phyloP scores from a whole-genome alignment of 805 yeast species.

The Metschnikowia anglica region DNA sequence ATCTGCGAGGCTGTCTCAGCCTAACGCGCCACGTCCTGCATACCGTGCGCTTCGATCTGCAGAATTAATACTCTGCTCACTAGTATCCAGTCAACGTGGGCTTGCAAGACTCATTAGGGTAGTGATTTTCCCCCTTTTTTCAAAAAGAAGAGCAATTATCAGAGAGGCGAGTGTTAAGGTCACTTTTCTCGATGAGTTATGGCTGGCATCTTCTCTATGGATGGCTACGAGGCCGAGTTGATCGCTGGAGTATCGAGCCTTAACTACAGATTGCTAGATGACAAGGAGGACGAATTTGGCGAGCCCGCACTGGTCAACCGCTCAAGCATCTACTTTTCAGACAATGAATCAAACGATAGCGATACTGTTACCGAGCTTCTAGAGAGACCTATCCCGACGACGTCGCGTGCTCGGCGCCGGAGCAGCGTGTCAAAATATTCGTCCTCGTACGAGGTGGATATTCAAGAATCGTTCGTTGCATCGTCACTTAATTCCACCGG shows the following conservation, averaged over 20 bases:
- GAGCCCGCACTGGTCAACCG: constrained; percentile 7
- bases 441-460: constrained; percentile 37
- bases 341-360: constrained; percentile 17
- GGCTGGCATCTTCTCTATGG: constrained; percentile 39
- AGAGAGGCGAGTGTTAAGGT: background rate
- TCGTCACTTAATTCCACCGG: constrained; percentile 21
- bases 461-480: constrained; percentile 32
- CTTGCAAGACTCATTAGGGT: background rate
- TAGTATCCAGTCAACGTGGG: background rate
- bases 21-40: too few relatives aligned
- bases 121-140: too few relatives aligned
- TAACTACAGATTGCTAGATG: constrained; percentile 29
- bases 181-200: constrained; percentile 18
- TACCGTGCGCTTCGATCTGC: too few relatives aligned
- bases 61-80: background rate
- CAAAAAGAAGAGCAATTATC: background rate
- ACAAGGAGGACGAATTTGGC: constrained; percentile 8
- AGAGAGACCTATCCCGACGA: constrained; percentile 17
- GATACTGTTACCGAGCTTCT: constrained; percentile 21
- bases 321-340: background rate
- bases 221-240: constrained; percentile 28
- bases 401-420: constrained; percentile 16
- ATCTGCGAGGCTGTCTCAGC: too few relatives aligned
- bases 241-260: constrained; percentile 19
- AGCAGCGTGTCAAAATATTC: constrained; percentile 22